phyloP scores from a whole-genome alignment of 2,329 filamentous ascomycete species.

The Passalora sequoiae region DNA sequence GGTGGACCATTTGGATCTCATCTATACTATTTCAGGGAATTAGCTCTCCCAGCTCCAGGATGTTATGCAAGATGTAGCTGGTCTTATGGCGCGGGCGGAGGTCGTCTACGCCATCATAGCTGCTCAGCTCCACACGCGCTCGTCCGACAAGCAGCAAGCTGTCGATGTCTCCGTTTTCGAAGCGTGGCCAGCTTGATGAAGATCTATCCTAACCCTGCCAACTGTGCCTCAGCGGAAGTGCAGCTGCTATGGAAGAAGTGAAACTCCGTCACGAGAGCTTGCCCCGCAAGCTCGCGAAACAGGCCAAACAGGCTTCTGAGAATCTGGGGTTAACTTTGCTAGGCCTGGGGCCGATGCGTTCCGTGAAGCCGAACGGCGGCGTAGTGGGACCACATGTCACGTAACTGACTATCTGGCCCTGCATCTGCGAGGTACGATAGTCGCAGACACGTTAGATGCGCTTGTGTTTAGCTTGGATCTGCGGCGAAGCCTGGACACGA shows the following conservation, averaged over 20 bases:
- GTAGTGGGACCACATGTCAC: slow-evolving; percentile 5
- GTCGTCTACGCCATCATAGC: slow-evolving; percentile 2
- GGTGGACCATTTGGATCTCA: background rate
- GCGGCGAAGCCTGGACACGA: slow-evolving; percentile 6
- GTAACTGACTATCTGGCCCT: slow-evolving; percentile 8
- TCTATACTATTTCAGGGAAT: slow-evolving; percentile 1
- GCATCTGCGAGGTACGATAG: slow-evolving; percentile 3
- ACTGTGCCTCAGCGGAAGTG: too few species aligned
- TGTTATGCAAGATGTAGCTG: slow-evolving; percentile 1
- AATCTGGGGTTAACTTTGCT: slow-evolving; percentile 8
- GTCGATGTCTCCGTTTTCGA: background rate
- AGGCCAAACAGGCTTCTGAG: slow-evolving; percentile 1
- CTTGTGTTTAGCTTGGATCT: slow-evolving; percentile 4
- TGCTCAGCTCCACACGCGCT: slow-evolving; percentile 2
- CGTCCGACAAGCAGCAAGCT: background rate
- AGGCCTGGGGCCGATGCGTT: background rate
- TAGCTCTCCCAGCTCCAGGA: slow-evolving; percentile 7
- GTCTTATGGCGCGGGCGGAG: background rate
- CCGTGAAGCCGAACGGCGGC: slow-evolving; percentile 10
- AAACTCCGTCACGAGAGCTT: slow-evolving; percentile 12
- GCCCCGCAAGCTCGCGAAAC: slow-evolving; percentile 8
- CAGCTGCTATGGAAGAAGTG: too few species aligned
- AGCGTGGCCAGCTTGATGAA: background rate
- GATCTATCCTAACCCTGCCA: too few species aligned
- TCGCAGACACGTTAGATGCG: slow-evolving; percentile 2